Conservation (phyloP, 2,329 filamentous ascomycete genomes). For the Exophiala spinifera region DNA sequence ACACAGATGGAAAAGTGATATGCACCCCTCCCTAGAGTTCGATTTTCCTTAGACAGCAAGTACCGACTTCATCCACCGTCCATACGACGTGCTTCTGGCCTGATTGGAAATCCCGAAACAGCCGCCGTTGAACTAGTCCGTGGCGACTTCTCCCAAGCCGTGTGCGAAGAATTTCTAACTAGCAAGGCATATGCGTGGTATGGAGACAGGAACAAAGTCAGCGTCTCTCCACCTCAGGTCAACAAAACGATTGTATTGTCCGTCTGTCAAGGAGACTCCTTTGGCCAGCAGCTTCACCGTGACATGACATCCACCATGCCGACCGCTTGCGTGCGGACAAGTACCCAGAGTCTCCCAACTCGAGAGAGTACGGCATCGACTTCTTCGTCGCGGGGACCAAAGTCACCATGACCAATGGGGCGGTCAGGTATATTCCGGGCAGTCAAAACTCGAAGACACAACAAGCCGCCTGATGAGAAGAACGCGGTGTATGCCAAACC, state of each 20-base stretch:
- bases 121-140: slow-evolving; percentile 19
- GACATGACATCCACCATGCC: slow-evolving; percentile 15
- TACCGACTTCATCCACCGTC: slow-evolving; percentile 11
- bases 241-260: slow-evolving; percentile 20
- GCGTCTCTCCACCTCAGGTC: slow-evolving; percentile 14
- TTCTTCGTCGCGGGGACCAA: slow-evolving; percentile 18
- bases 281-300: slow-evolving; percentile 14
- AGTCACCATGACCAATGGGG: slow-evolving; percentile 30
- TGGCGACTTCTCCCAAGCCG: slow-evolving; percentile 29
- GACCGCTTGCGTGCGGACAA: background rate
- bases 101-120: slow-evolving; percentile 7
- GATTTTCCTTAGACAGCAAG: slow-evolving; percentile 9
- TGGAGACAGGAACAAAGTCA: slow-evolving; percentile 1
- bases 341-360: slow-evolving; percentile 6
- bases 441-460: slow-evolving; percentile 9
- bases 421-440: slow-evolving; percentile 23
- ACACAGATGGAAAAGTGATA: slow-evolving; percentile 11
- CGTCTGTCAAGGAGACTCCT: slow-evolving; percentile 12
- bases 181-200: slow-evolving; percentile 19
- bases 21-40: slow-evolving; percentile 3
- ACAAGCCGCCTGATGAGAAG: slow-evolving; percentile 6
- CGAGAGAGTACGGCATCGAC: slow-evolving; percentile 7
- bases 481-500: slow-evolving; percentile 9
- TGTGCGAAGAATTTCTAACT: slow-evolving; percentile 30
- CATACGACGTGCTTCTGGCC: slow-evolving; percentile 10